phyloP scores from a whole-genome alignment of 495 filamentous ascomycete species.

The Sporormia fimetaria region DNA sequence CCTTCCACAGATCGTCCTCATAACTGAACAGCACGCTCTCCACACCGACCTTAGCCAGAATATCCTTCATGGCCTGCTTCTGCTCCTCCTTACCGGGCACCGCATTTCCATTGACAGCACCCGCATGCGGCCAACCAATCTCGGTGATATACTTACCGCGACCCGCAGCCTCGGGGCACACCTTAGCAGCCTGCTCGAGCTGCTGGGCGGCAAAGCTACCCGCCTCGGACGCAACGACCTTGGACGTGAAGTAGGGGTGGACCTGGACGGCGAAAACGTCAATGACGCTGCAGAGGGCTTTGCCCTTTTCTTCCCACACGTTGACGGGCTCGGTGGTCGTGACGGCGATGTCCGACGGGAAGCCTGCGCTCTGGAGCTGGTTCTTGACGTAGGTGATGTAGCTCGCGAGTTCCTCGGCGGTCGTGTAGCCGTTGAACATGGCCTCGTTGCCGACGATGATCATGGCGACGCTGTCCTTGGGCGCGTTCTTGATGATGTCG shows the following conservation, averaged over 20 bases:
- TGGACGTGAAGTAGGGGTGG: conserved; percentile 86
- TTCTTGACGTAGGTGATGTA: conserved; percentile 48
- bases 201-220: conserved; percentile 61
- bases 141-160: conserved; percentile 67
- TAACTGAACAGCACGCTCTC: conserved; percentile 70
- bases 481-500: conserved; percentile 44
- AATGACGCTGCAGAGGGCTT: conserved; percentile 54
- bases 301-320: conserved; percentile 47
- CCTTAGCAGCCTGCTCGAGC: conserved; percentile 49
- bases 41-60: conserved; percentile 45
- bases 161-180: conserved; percentile 44
- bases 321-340: conserved; percentile 82
- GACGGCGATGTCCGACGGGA: conserved; percentile 55
- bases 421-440: conserved; percentile 56
- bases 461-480: conserved; percentile 54
- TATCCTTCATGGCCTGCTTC: conserved; percentile 53
- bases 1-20: conserved; percentile 75
- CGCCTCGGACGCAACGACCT: conserved; percentile 47
- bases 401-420: conserved; percentile 47
- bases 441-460: conserved; percentile 87
- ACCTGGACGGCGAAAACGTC: conserved; percentile 76
- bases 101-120: conserved; percentile 58
- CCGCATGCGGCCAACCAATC: conserved; percentile 76
- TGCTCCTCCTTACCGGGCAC: conserved; percentile 58
- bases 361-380: conserved; percentile 47